Conservation (phyloP, 805 yeast genomes). For the Maudiozyma bulderi region DNA sequence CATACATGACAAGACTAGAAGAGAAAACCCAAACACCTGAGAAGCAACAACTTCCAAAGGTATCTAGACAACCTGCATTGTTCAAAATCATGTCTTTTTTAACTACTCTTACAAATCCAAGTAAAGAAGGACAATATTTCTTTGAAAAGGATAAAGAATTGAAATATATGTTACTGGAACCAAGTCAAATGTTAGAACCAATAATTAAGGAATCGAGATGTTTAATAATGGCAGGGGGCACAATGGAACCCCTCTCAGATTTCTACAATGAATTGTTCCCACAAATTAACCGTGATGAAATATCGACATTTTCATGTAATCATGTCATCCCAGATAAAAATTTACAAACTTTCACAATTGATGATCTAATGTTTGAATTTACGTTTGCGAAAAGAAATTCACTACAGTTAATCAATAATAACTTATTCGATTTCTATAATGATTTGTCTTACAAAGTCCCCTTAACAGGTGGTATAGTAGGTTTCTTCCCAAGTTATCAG, state of each 20-base stretch:
- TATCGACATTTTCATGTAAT: slow-evolving; percentile 60
- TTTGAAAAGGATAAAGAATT: slow-evolving; percentile 37
- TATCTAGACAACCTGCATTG: slow-evolving; percentile 39
- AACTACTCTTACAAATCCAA: slow-evolving; percentile 57
- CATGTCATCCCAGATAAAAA: slow-evolving; percentile 73
- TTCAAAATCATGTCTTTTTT: slow-evolving; percentile 61
- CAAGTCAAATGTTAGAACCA: slow-evolving; percentile 58
- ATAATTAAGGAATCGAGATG: slow-evolving; percentile 57
- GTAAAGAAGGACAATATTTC: slow-evolving; percentile 70
- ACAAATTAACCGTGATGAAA: slow-evolving; percentile 32
- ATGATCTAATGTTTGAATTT: slow-evolving; percentile 42
- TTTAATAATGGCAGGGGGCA: slow-evolving; percentile 84
- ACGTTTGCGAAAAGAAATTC: slow-evolving; percentile 56
- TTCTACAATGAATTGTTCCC: slow-evolving; percentile 61
- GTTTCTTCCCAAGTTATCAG: slow-evolving; percentile 78
- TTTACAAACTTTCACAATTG: slow-evolving; percentile 49
- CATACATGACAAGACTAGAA: slow-evolving; percentile 36
- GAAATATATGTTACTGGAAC: slow-evolving; percentile 70
- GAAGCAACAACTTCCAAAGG: neutral
- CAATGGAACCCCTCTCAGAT: slow-evolving; percentile 85
- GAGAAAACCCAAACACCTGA: neutral
- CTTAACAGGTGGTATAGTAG: slow-evolving; percentile 53
- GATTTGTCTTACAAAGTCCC: slow-evolving; percentile 38
- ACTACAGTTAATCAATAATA: slow-evolving; percentile 31
- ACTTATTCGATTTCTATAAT: slow-evolving; percentile 34